Evolutionary conservation across 345 rosid genomes (phyloP).

Genomic region (Acer campestre): DNA sequence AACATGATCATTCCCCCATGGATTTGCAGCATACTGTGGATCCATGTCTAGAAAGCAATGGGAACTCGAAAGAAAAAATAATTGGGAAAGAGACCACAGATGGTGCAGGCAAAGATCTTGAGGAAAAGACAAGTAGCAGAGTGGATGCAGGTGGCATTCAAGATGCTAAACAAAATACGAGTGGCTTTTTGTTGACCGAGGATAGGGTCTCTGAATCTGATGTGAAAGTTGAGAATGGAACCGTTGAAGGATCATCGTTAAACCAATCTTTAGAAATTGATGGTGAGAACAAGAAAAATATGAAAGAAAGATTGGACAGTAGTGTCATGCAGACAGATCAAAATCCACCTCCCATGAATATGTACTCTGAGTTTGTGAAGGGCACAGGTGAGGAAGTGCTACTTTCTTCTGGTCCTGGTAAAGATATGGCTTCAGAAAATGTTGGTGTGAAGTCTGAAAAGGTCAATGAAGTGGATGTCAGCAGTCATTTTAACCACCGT

Average conservation of each 20-base stretch:
- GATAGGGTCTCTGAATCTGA: conserved; percentile 28
- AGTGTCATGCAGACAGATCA: conserved; percentile 24
- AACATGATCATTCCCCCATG: conserved; percentile 31
- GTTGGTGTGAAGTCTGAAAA: conserved; percentile 38
- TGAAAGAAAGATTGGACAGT: conserved; percentile 15
- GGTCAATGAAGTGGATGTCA: conserved; percentile 24
- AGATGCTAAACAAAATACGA: conserved; percentile 33
- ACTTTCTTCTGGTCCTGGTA: conserved; percentile 27
- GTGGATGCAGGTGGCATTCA: conserved; percentile 29
- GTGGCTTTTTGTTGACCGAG: conserved; percentile 28
- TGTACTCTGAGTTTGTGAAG: conserved; percentile 30
- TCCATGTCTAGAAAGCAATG: conserved; percentile 41
- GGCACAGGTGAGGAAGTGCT: conserved; percentile 27
- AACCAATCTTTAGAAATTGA: conserved; percentile 18
- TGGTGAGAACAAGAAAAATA: conserved; percentile 26
- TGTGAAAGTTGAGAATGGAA: conserved; percentile 28
- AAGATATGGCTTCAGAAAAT: conserved; percentile 20
- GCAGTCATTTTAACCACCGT: conserved; percentile 16
- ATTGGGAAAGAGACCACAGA: conserved; percentile 27
- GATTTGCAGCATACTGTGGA: conserved; percentile 43
- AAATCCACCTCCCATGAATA: conserved; percentile 23
- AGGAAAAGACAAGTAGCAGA: conserved; percentile 25
- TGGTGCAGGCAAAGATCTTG: conserved; percentile 30
- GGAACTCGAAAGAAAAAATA: conserved; percentile 35
- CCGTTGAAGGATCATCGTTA: conserved; percentile 26